Evolutionary conservation across 1,284 basidiomycete genomes (phyloP).

Genomic region (Vanrija humicola): DNA sequence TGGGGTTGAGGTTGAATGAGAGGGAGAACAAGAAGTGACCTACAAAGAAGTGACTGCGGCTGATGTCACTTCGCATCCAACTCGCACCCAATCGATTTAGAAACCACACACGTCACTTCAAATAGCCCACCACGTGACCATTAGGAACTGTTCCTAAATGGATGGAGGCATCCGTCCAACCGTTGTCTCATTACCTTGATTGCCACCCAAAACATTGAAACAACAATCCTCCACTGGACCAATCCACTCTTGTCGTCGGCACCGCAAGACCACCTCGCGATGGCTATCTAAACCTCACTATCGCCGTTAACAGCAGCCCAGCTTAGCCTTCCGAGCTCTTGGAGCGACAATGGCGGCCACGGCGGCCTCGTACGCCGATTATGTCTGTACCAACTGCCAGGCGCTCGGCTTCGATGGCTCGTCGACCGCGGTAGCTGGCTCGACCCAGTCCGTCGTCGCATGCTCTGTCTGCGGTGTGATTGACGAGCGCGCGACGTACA

Average conservation of each 20-base stretch:
- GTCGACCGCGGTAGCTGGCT: background rate
- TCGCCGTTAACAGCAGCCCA: background rate
- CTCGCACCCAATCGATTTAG: background rate
- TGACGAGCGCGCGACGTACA: slow-evolving; percentile 18
- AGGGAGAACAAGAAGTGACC: background rate
- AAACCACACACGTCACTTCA: background rate
- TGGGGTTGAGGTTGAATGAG: background rate
- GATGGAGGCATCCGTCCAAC: no score
- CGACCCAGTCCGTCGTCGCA: slow-evolving; percentile 8
- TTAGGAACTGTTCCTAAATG: no score
- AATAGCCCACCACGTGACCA: no score
- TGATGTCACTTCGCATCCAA: no score
- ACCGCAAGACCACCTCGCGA: no score
- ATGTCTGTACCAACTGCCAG: slow-evolving; percentile 7
- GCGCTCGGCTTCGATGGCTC: slow-evolving; percentile 1
- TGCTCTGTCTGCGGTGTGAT: slow-evolving; percentile 28
- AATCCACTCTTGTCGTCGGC: no score
- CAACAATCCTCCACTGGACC: background rate
- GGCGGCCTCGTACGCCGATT: background rate
- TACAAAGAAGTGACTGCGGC: no score
- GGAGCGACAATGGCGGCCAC: background rate
- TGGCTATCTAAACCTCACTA: no score
- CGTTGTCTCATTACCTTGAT: no score
- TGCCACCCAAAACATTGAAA: no score
- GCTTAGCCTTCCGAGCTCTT: background rate